Conservation (phyloP, 139 green algal species). For the Chara braunii region DNA sequence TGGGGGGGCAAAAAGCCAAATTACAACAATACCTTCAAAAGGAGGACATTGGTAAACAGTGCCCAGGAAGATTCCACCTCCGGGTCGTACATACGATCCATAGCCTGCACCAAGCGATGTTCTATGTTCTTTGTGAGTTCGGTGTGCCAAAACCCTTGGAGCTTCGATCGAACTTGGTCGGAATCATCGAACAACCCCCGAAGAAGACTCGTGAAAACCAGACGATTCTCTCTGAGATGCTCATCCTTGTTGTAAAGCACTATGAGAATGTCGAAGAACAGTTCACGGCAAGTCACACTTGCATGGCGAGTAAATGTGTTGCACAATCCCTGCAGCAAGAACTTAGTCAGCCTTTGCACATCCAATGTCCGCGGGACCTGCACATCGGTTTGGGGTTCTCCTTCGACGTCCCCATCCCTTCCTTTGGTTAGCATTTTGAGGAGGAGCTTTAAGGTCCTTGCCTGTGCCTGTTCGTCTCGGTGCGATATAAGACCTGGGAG, state of each 20-base stretch:
- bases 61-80: slow-evolving; percentile 3
- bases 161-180: neutral
- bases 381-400: no score
- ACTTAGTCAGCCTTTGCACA: no score
- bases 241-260: no score
- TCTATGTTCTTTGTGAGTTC: neutral
- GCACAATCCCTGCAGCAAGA: no score
- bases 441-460: slow-evolving; percentile 8
- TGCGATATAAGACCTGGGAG: neutral
- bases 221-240: no score
- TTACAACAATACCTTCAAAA: no score
- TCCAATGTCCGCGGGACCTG: no score
- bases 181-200: neutral
- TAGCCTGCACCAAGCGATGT: neutral
- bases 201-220: neutral
- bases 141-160: neutral
- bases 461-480: slow-evolving; percentile 16
- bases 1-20: no score
- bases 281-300: no score
- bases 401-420: neutral
- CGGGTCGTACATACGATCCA: slow-evolving; percentile 1
- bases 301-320: no score
- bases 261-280: no score
- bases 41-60: neutral
- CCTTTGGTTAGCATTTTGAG: neutral